phyloP scores from a whole-genome alignment of 441 rosid genomes.

The Geranium incanum region DNA sequence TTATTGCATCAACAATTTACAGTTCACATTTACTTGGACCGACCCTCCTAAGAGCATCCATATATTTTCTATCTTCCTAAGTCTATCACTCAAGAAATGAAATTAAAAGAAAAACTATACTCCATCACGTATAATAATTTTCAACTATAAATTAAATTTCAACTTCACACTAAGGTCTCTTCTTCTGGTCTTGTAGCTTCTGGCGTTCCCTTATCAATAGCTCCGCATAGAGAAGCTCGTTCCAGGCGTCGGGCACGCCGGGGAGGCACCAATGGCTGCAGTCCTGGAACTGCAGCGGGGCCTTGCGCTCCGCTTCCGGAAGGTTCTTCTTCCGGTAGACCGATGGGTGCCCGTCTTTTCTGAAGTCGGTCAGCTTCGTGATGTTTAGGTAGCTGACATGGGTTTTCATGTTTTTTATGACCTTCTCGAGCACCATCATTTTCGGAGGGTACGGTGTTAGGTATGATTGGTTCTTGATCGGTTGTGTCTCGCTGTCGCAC shows the following conservation, averaged over 20 bases:
- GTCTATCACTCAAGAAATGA: neutral
- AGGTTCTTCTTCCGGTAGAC: slow-evolving; percentile 50
- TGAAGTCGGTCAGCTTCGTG: slow-evolving; percentile 66
- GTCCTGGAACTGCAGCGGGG: slow-evolving; percentile 57
- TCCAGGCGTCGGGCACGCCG: slow-evolving; percentile 86
- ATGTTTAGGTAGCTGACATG: slow-evolving; percentile 71
- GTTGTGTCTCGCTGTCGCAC: slow-evolving; percentile 67
- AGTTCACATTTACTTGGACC: neutral
- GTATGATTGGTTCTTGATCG: slow-evolving; percentile 63
- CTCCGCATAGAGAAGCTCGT: slow-evolving; percentile 71
- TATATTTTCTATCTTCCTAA: neutral
- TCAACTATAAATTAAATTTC: neutral
- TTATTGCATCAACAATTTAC: too few relatives aligned
- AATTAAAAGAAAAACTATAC: neutral
- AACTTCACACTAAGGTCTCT: slow-evolving; percentile 26
- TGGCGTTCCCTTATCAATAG: slow-evolving; percentile 43
- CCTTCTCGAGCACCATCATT: slow-evolving; percentile 68
- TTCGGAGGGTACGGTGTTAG: slow-evolving; percentile 54
- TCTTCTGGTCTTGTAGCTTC: slow-evolving; percentile 24
- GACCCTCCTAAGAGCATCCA: neutral
- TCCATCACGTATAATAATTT: neutral
- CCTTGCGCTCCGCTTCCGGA: slow-evolving; percentile 32
- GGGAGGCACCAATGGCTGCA: slow-evolving; percentile 99
- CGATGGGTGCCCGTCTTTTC: slow-evolving; percentile 90
- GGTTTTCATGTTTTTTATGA: slow-evolving; percentile 63